Base-by-base conservation (phyloP, 2,329 filamentous ascomycete genomes). In the Claviceps maximensis region DNA sequence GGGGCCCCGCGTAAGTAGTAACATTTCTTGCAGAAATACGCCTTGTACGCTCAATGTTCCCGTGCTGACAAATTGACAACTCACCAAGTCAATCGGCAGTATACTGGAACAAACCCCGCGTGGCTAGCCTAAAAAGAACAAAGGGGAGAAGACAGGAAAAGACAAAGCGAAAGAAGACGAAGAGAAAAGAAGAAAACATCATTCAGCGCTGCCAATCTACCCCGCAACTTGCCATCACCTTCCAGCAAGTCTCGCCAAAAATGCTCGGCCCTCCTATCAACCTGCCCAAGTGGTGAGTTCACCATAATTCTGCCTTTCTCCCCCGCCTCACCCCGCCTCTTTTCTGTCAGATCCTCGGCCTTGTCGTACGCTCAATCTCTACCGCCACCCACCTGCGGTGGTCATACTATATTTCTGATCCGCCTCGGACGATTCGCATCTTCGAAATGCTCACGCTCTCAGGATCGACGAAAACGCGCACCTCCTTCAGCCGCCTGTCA, bases 381-480 rank as follows among this genome's bases (percentile, higher is more conserved):
- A n/a, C n/a, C n/a, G n/a, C n/a, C 25, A 47, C 4, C 25, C 45
- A 27, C 44, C 15, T n/a, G n/a, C n/a, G n/a, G n/a, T n/a, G n/a
- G n/a, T n/a, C n/a, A n/a, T n/a, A n/a, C n/a, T n/a, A n/a, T n/a
- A n/a, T n/a, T n/a, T n/a, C n/a, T n/a, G n/a, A n/a, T 15, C 38
- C 7, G 17, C 15, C 5, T n/a, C 7, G 38, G 15, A 40, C 8
- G 36, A 15, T 40, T 6, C 17, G 21, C 19, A 4, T 42, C 7
- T 12, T 21, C n/a, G 4, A 49, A 13, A 5, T 15, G 25, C 49
- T 50, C 27, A 21, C 40, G n/a, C 15, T 21, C 5, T 41, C 57
- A 96, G 90, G 91, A 83, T 98, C 42, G 78, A 88, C 63, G 81
- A 90, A 67, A 97, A 97, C 70, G 85, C 86, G 0, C 90, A 97